Percentiles rank a stretch among this genome's conserved stretches.
Evolutionary conservation across 2,329 filamentous ascomycete genomes (phyloP).

Genomic region (Aspergillus persii): DNA sequence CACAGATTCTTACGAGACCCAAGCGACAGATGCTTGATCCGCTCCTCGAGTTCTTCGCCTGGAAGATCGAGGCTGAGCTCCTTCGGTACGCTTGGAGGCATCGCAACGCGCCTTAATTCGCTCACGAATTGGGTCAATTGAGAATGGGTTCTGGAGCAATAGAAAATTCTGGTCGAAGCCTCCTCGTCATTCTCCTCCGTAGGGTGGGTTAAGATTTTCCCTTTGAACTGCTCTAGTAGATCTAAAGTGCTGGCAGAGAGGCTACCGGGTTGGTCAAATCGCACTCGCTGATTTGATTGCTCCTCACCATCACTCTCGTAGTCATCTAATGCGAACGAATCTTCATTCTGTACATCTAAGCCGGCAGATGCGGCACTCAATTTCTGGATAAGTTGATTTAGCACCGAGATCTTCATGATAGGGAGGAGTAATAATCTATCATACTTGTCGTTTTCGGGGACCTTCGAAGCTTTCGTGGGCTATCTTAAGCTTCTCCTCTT

Average conservation of each 20-base stretch:
- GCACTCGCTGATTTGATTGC: conserved; percentile 22
- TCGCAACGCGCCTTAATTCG: conserved; percentile 73
- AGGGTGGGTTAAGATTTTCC: conserved; percentile 27
- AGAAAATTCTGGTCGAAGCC: conserved; percentile 77
- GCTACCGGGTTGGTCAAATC: conserved; percentile 40
- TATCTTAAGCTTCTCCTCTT: conserved; percentile 60
- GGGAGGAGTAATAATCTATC: background rate
- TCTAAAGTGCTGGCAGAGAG: conserved; percentile 74
- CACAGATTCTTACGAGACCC: conserved; percentile 86
- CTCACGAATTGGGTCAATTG: conserved; percentile 85
- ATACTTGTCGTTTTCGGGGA: conserved; percentile 46
- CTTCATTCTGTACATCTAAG: conserved; percentile 51
- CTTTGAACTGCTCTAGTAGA: conserved; percentile 67
- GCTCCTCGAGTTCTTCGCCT: conserved; percentile 48
- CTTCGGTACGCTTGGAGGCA: conserved; percentile 69
- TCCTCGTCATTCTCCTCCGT: conserved; percentile 50
- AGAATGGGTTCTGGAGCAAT: conserved; percentile 89
- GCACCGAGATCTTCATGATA: background rate
- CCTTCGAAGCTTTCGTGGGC: conserved; percentile 50
- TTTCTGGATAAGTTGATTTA: conserved; percentile 25
- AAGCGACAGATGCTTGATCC: conserved; percentile 75
- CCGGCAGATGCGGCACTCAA: conserved; percentile 17
- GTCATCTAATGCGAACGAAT: conserved; percentile 72
- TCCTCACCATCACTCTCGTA: conserved; percentile 64
- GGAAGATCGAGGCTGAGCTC: conserved; percentile 27